These are phyloP conservation scores for Tripterygium wilfordii DNA, from an alignment of 177 flowering plant species.

Conservation along the genomic window DNA sequence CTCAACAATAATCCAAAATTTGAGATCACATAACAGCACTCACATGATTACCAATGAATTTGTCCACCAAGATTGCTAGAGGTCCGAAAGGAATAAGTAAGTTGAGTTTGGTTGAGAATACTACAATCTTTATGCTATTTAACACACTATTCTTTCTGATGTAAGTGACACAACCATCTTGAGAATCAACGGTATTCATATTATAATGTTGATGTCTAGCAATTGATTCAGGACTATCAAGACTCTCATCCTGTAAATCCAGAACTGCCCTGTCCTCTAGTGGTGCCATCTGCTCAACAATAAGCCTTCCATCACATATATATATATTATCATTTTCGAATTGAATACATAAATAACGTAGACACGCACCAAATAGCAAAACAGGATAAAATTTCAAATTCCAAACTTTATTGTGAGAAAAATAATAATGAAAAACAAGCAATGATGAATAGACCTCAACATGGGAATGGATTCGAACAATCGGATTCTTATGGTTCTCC, in stretches of 20 bases:
- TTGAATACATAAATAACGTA: not conserved
- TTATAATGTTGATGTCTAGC: too few relatives aligned
- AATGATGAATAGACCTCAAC: not conserved
- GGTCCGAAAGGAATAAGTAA: conserved; percentile 19
- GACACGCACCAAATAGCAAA: not conserved
- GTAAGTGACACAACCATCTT: too few relatives aligned
- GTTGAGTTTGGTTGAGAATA: conserved; percentile 15
- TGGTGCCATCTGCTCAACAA: conserved; percentile 32
- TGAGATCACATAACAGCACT: not conserved
- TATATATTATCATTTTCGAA: too few relatives aligned
- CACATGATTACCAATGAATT: conserved; percentile 15
- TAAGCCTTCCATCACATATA: not conserved
- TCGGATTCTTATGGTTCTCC: not conserved
- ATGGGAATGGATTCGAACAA: conserved; percentile 4
- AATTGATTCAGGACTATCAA: conserved; percentile 22
- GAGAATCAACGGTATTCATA: too few relatives aligned
- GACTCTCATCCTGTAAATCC: conserved; percentile 40
- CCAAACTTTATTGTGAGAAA: too few relatives aligned
- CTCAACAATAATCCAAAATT: not conserved
- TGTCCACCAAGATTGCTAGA: conserved; percentile 11
- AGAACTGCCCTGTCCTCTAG: conserved; percentile 19
- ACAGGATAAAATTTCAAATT: not conserved
- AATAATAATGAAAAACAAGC: not conserved
- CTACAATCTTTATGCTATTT: conserved; percentile 11
- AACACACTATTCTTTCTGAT: conserved; percentile 13